Evolutionary conservation across 164 flowering plant genomes (phyloP).

Genomic region (Vitis amurensis): DNA sequence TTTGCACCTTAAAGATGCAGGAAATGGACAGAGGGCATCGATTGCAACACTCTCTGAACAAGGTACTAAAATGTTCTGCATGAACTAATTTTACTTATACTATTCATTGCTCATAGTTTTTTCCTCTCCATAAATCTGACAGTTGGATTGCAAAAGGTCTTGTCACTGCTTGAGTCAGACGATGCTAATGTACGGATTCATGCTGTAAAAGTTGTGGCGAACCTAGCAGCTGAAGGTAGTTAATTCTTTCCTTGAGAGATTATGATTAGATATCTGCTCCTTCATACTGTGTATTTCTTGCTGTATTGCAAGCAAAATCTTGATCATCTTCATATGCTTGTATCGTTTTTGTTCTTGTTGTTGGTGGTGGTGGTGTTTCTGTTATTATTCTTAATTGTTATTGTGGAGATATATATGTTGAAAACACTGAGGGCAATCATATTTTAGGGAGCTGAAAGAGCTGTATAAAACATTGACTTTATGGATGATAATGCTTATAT

Average conservation of each 20-base stretch:
- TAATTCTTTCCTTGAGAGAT: background rate
- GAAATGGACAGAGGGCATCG: slow-evolving; percentile 68
- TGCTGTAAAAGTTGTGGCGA: slow-evolving; percentile 98
- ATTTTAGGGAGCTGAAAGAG: too few species aligned
- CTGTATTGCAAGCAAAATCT: background rate
- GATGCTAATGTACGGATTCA: slow-evolving; percentile 90
- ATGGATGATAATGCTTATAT: background rate
- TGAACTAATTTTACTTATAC: background rate
- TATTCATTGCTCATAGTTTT: background rate
- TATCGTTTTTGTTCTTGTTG: background rate
- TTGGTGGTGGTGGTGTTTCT: background rate
- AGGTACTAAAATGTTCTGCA: slow-evolving; percentile 38
- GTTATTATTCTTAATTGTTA: too few species aligned
- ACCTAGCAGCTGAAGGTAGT: slow-evolving; percentile 95
- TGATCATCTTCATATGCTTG: background rate
- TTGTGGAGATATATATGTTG: too few species aligned
- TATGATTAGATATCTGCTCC: background rate
- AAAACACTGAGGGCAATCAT: too few species aligned
- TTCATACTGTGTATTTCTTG: background rate
- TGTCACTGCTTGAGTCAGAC: slow-evolving; percentile 89
- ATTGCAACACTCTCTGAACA: slow-evolving; percentile 79
- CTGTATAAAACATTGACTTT: background rate
- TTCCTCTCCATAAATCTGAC: slow-evolving; percentile 20
- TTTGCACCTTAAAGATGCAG: slow-evolving; percentile 48
- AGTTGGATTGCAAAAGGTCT: slow-evolving; percentile 95